Conservation (phyloP, 345 rosid genomes). For the Salix exigua region DNA sequence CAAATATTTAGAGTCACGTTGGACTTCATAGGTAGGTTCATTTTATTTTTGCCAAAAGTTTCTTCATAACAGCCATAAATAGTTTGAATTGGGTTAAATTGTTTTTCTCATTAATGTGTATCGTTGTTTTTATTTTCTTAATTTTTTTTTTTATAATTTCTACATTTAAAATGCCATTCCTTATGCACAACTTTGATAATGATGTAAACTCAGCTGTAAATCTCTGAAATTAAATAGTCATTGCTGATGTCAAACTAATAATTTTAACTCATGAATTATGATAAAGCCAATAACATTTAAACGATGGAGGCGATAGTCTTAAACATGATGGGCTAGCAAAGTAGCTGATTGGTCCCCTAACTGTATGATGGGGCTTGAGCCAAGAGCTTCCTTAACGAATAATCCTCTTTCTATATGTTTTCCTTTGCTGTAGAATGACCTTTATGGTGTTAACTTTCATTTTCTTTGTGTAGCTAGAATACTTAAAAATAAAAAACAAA, state of each 20-base stretch:
- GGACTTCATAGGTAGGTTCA: constrained; percentile 66
- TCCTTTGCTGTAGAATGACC: no score
- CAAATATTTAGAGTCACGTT: constrained; percentile 67
- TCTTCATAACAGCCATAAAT: neutral
- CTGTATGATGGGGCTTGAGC: no score
- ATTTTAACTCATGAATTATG: no score
- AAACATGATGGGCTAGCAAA: no score
- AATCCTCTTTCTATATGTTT: no score
- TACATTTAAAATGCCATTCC: neutral
- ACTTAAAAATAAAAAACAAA: no score
- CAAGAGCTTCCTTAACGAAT: no score
- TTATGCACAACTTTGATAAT: neutral
- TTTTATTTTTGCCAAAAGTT: neutral
- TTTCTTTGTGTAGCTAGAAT: no score
- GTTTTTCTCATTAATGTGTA: neutral
- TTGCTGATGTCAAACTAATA: neutral
- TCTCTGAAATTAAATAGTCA: neutral
- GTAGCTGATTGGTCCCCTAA: no score
- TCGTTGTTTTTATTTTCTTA: neutral
- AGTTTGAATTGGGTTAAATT: neutral
- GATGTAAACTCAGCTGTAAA: neutral
- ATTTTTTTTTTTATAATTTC: neutral
- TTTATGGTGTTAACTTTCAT: no score
- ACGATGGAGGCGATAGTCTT: no score
- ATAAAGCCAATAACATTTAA: no score